Base-by-base conservation (phyloP, 2,329 filamentous ascomycete genomes). In the Venturia asperata region DNA sequence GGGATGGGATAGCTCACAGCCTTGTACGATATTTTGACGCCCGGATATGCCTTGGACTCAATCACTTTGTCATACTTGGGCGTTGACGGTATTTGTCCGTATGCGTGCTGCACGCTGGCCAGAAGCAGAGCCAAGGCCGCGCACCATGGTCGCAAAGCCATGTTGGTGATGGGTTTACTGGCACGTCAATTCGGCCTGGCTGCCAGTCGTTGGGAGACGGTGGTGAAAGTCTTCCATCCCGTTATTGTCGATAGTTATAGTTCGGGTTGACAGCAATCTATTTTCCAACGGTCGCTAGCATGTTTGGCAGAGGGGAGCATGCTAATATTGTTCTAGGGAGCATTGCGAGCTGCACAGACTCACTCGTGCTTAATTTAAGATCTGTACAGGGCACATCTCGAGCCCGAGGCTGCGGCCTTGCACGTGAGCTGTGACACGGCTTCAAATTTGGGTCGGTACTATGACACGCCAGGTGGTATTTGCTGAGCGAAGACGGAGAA, bases 41-140 rank as follows among this genome's bases (percentile, higher is more conserved):
- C 58, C 9, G 58, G 61, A n/a, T 63, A 52, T 47, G 43, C 41
- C 17, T 63, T 63, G 13, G 61, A 63, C n/a, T 63, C 61, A 49
- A 63, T 21, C 7, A 63, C 45, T 27, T 63, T 49, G 61, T 63
- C 61, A n/a, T 63, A 63, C 34, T 61, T 61, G n/a, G 58, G 58
- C 24, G 58, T 41, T 5, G 30, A 13, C 11, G 41, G 37, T 42
- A 61, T 42, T 42, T 61, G 58, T 30, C 37, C 58, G 58, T 61
- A 55, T 5, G 17, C 49, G 15, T 55, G 49, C 15, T 30, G 49
- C 27, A 34, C 49, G 49, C 49, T 34, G 49, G 49, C 24, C 11
- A 34, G 49, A 17, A 55, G 49, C 24, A 55, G 24, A 34, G 13
- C 11, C 49, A 55, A 15, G 15, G 49, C 49, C 34, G 49, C 27